Percentiles rank a stretch among this genome's conserved stretches.
These are phyloP conservation scores for Colletotrichum navitas DNA, from an alignment of 2,329 filamentous ascomycete species.

Conservation along the genomic window DNA sequence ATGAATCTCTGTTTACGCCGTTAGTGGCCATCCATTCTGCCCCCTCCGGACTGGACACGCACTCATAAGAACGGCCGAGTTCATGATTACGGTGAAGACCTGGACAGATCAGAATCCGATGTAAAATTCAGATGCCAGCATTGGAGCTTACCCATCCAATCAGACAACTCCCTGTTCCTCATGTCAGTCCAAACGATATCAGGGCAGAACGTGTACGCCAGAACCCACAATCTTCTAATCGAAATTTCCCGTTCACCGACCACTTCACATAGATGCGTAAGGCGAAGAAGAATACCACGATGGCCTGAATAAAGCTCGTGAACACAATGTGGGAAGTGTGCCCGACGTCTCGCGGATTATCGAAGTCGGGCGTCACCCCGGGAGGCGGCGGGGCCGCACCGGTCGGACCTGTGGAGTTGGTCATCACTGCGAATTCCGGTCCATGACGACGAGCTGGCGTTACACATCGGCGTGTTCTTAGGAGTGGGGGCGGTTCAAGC, in stretches of 20 bases:
- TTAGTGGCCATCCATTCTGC: neutral
- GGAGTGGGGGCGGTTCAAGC: neutral
- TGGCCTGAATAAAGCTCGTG: slow-evolving; percentile 14
- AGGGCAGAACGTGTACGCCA: neutral
- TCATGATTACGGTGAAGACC: slow-evolving; percentile 34
- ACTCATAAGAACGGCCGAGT: slow-evolving; percentile 32
- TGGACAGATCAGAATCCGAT: slow-evolving; percentile 10
- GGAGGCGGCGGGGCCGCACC: slow-evolving; percentile 37
- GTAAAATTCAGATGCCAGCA: neutral
- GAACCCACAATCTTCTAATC: slow-evolving; percentile 37
- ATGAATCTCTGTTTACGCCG: slow-evolving; percentile 15
- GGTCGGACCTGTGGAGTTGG: slow-evolving; percentile 23
- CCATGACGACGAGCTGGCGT: slow-evolving; percentile 17
- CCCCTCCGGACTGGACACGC: neutral
- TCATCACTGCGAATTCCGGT: slow-evolving; percentile 27
- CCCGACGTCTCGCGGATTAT: slow-evolving; percentile 33
- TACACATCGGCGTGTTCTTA: neutral
- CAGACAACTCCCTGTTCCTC: slow-evolving; percentile 27
- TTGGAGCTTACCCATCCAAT: slow-evolving; percentile 31
- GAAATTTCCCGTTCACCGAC: slow-evolving; percentile 27
- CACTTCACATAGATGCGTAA: slow-evolving; percentile 35
- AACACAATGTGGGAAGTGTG: slow-evolving; percentile 21
- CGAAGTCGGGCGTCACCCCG: slow-evolving; percentile 39
- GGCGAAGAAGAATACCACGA: slow-evolving; percentile 32
- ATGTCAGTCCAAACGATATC: slow-evolving; percentile 2